A percentile compares a stretch with the other conserved stretches of the same genome.
Conservation (phyloP, 2,329 filamentous ascomycete genomes). For the Penicillium sp. region DNA sequence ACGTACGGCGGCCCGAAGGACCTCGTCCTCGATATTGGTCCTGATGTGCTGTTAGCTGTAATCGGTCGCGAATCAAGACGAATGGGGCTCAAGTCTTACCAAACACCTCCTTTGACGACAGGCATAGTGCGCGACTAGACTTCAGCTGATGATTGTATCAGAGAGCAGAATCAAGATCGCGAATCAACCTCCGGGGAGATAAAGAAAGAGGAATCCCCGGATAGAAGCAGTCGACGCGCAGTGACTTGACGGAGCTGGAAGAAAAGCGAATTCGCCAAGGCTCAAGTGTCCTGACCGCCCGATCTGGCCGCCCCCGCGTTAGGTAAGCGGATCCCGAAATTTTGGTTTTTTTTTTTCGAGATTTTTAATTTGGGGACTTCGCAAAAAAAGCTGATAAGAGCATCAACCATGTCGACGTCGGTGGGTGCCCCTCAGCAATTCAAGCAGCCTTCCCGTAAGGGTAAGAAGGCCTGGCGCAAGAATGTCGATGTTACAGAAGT, state of each 20-base stretch:
- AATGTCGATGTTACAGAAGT: constrained; percentile 94
- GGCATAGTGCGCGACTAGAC: constrained; percentile 57
- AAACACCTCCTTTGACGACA: constrained; percentile 70
- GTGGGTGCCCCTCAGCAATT: constrained; percentile 73
- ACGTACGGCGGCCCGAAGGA: constrained; percentile 82
- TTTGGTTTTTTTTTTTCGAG: constrained; percentile 39
- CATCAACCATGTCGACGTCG: constrained; percentile 43
- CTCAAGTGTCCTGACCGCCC: constrained; percentile 34
- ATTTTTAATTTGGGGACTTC: constrained; percentile 15
- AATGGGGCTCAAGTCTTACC: constrained; percentile 44
- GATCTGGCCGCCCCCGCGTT: constrained; percentile 36
- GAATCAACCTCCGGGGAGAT: constrained; percentile 22
- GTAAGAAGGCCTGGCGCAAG: constrained; percentile 98
- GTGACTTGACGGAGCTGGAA: constrained; percentile 28
- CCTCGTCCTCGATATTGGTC: constrained; percentile 85
- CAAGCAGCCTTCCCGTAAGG: constrained; percentile 90
- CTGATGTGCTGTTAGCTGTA: constrained; percentile 37
- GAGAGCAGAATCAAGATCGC: constrained; percentile 2
- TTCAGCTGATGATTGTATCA: constrained; percentile 12
- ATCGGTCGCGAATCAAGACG: constrained; percentile 9
- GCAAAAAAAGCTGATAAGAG: constrained; percentile 34
- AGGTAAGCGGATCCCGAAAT: constrained; percentile 42
- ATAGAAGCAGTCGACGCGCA: constrained; percentile 34
- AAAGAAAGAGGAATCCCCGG: constrained; percentile 24
- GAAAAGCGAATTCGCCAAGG: constrained; percentile 36